Evolutionary conservation across 2,329 filamentous ascomycete genomes (phyloP).

Genomic region (Colletotrichum aenigma): DNA sequence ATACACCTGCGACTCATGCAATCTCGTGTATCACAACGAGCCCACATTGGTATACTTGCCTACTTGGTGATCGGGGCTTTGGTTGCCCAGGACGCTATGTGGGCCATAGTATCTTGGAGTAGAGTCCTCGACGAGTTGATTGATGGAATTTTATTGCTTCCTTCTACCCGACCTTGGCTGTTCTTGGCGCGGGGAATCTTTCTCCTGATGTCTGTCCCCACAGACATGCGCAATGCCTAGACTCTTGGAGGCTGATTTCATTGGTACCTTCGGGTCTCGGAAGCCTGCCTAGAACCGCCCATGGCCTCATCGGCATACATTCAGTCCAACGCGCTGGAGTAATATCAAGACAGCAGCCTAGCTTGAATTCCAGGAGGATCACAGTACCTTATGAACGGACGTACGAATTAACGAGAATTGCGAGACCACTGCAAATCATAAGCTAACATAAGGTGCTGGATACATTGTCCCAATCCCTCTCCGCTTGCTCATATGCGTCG

Average conservation of each 20-base stretch:
- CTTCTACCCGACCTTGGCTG: background rate
- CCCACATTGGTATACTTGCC: background rate
- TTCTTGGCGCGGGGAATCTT: background rate
- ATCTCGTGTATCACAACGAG: background rate
- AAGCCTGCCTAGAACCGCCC: background rate
- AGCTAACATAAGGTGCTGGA: background rate
- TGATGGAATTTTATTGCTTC: background rate
- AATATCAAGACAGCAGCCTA: background rate
- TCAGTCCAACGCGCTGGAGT: background rate
- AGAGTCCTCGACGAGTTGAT: background rate
- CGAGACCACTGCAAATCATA: background rate
- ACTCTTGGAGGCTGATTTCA: background rate
- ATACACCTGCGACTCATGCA: background rate
- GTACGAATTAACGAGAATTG: background rate
- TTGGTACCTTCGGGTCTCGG: background rate
- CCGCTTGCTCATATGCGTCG: conserved; percentile 11
- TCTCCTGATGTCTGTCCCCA: background rate
- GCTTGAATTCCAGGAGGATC: background rate
- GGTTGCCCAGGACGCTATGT: background rate
- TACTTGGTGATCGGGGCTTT: background rate
- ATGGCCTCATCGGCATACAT: background rate
- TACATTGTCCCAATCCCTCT: conserved; percentile 20
- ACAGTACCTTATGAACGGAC: background rate
- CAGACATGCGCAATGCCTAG: background rate
- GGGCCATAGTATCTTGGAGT: background rate